These are phyloP conservation scores for Agrostemma githago DNA, from an alignment of 148 eudicot genomes.

Conservation along the genomic window DNA sequence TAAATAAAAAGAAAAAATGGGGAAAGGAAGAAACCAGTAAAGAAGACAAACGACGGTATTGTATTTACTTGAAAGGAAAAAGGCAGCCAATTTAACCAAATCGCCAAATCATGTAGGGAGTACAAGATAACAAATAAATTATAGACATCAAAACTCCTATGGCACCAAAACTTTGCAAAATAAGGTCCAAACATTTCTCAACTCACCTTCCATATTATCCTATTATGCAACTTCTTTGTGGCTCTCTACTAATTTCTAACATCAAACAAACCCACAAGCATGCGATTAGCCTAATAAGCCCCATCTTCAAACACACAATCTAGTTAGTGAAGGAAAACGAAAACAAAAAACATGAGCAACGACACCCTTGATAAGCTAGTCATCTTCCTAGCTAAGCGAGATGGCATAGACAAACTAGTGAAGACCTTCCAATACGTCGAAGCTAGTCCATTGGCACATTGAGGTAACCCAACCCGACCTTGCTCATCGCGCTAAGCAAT, in stretches of 20 bases:
- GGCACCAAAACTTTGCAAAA: conserved; percentile 26
- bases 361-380: conserved; percentile 88
- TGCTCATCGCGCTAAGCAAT: conserved; percentile 65
- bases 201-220: conserved; percentile 32
- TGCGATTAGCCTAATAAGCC: conserved; percentile 17
- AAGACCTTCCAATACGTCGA: conserved; percentile 95
- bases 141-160: conserved; percentile 16
- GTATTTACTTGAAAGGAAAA: not conserved
- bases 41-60: not conserved
- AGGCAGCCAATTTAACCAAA: not conserved
- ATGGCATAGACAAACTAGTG: conserved; percentile 95
- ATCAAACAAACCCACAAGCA: conserved; percentile 14
- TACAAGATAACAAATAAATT: conserved; percentile 7
- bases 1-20: not conserved
- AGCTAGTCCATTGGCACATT: conserved; percentile 63
- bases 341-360: conserved; percentile 42
- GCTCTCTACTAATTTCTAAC: conserved; percentile 27
- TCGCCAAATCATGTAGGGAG: not conserved
- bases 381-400: conserved; percentile 86
- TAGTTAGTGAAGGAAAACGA: not conserved
- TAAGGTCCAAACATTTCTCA: conserved; percentile 31
- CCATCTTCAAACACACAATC: not conserved
- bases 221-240: conserved; percentile 29
- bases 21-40: not conserved
- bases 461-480: conserved; percentile 42